Evolutionary conservation across 306 rosid species (phyloP).

Genomic region (Fagus crenata): DNA sequence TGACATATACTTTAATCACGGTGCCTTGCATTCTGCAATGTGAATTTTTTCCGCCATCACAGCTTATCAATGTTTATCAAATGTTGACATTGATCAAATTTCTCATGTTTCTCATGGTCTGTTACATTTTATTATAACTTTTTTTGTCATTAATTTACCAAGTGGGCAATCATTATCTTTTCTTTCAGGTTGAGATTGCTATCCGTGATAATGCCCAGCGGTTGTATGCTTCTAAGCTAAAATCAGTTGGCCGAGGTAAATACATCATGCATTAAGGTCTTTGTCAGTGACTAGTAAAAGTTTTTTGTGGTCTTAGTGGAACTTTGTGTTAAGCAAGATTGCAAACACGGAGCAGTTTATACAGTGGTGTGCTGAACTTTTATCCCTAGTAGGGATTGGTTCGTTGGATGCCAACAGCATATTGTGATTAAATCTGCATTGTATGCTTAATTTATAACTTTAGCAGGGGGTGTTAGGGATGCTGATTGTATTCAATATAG

Average conservation of each 20-base stretch:
- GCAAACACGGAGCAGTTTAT: neutral
- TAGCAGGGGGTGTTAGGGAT: conserved; percentile 7
- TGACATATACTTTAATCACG: neutral
- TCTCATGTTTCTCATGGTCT: neutral
- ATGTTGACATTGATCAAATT: neutral
- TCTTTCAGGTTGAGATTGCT: conserved; percentile 83
- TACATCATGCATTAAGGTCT: conserved; percentile 16
- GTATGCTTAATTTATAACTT: neutral
- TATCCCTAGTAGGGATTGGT: neutral
- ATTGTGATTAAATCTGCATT: neutral
- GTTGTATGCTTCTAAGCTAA: conserved; percentile 74
- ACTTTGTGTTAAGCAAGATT: neutral
- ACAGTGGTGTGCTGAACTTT: neutral
- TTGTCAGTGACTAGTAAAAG: neutral
- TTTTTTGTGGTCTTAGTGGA: neutral
- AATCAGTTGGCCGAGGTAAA: conserved; percentile 82
- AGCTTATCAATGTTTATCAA: neutral
- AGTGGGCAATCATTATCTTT: conserved; percentile 14
- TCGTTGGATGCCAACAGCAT: neutral
- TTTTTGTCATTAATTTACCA: conserved; percentile 21
- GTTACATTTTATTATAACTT: neutral
- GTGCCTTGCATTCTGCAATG: conserved; percentile 13
- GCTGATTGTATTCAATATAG: conserved; percentile 3
- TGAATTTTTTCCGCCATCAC: conserved; percentile 11
- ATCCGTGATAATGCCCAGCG: conserved; percentile 92